A percentile compares a stretch with the other conserved stretches of the same genome.
These are phyloP conservation scores for Ophiostoma himal-ulmi DNA, from an alignment of 2,329 filamentous ascomycete genomes.

Conservation along the genomic window DNA sequence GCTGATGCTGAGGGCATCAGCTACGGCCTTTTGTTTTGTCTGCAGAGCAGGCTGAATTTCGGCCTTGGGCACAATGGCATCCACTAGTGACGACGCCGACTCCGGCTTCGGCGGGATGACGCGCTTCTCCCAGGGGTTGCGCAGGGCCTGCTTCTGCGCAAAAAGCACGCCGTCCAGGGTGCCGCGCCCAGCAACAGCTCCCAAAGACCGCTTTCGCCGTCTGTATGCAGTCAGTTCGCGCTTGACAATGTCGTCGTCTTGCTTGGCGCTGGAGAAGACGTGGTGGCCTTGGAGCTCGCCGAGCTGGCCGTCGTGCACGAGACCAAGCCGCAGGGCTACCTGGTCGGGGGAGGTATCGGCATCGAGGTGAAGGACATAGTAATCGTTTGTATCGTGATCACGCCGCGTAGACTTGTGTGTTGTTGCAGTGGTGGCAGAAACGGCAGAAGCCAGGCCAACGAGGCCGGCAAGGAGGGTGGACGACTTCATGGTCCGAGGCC, in stretches of 20 bases:
- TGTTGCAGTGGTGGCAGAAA: conserved; percentile 33
- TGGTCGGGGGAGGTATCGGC: conserved; percentile 58
- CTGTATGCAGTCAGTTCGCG: conserved; percentile 48
- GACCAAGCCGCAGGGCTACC: conserved; percentile 65
- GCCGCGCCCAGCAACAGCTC: conserved; percentile 36
- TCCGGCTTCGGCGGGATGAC: conserved; percentile 34
- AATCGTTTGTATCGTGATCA: conserved; percentile 77
- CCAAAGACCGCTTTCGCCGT: conserved; percentile 56
- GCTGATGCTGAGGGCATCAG: conserved; percentile 62
- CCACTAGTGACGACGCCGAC: neutral
- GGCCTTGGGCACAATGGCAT: conserved; percentile 14
- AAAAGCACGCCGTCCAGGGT: conserved; percentile 69
- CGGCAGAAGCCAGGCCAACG: conserved; percentile 45
- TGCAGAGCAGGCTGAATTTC: conserved; percentile 42
- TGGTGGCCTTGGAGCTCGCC: conserved; percentile 75
- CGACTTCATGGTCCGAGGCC: conserved; percentile 42
- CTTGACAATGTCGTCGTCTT: conserved; percentile 54
- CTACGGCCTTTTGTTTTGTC: conserved; percentile 54
- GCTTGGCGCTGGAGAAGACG: conserved; percentile 70
- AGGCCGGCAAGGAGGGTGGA: conserved; percentile 48
- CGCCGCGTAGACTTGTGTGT: conserved; percentile 44
- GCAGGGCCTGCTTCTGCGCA: conserved; percentile 64
- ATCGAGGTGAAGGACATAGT: conserved; percentile 85
- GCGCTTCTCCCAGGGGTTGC: conserved; percentile 50
- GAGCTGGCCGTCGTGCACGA: conserved; percentile 74